phyloP scores from a whole-genome alignment of 106 monocot species.

The Apostasia shenzhenica region DNA sequence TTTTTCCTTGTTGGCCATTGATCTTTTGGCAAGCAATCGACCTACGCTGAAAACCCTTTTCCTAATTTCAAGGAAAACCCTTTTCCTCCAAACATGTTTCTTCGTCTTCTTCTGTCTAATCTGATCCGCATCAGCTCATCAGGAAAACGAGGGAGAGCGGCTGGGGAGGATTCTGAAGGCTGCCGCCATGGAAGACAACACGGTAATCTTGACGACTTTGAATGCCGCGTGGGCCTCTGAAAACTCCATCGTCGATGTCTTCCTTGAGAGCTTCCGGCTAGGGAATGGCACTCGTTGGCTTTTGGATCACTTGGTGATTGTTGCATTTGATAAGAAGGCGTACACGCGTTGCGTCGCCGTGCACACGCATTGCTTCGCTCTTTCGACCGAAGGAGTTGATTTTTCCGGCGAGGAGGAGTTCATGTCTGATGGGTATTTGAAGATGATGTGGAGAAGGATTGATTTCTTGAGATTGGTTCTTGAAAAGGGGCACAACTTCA shows the following conservation, averaged over 20 bases:
- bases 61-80: no score
- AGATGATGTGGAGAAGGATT: slow-evolving; percentile 72
- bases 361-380: slow-evolving; percentile 48
- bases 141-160: slow-evolving; percentile 36
- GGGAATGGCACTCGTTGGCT: slow-evolving; percentile 42
- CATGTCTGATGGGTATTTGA: slow-evolving; percentile 58
- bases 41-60: no score
- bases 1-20: no score
- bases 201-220: slow-evolving; percentile 57
- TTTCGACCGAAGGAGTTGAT: slow-evolving; percentile 42
- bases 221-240: slow-evolving; percentile 64
- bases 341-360: slow-evolving; percentile 43
- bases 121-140: background rate
- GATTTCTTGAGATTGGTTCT: slow-evolving; percentile 52
- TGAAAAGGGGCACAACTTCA: slow-evolving; percentile 64
- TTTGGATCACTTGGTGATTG: slow-evolving; percentile 51
- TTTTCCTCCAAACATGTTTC: no score
- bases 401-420: slow-evolving; percentile 58
- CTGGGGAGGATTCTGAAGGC: slow-evolving; percentile 37
- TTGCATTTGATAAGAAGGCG: slow-evolving; percentile 47
- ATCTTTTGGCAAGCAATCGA: no score
- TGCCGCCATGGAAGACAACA: slow-evolving; percentile 48
- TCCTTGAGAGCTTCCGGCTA: slow-evolving; percentile 51
- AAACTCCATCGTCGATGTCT: slow-evolving; percentile 48
- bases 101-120: no score